These are phyloP conservation scores for Talaromyces thailandensis DNA, from an alignment of 495 filamentous ascomycete genomes.

Conservation along the genomic window DNA sequence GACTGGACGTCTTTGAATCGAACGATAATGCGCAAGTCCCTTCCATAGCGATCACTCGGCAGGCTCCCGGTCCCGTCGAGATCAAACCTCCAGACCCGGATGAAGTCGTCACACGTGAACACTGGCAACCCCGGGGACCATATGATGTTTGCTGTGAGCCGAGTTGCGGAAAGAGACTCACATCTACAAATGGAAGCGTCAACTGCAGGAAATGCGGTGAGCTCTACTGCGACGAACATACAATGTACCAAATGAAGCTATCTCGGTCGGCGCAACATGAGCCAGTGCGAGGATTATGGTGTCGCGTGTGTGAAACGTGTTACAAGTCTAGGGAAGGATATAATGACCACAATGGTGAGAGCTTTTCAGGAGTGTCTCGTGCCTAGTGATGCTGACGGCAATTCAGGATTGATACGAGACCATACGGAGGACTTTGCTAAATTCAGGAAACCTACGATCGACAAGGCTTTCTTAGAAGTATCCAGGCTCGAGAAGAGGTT, in stretches of 20 bases:
- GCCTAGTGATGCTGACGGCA: conserved; percentile 1
- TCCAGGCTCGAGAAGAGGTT: conserved; percentile 84
- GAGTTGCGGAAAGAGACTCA: conserved; percentile 69
- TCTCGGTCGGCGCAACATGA: conserved; percentile 85
- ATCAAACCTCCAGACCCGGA: conserved; percentile 59
- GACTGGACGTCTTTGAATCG: conserved; percentile 94
- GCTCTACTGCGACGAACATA: conserved; percentile 95
- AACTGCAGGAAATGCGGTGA: conserved; percentile 90
- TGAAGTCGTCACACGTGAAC: conserved; percentile 73
- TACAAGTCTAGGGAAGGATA: conserved; percentile 95
- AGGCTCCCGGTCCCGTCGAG: conserved; percentile 9
- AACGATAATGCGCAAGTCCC: conserved; percentile 55
- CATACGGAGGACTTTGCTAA: conserved; percentile 60
- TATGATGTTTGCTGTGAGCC: conserved; percentile 82
- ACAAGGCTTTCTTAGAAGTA: conserved; percentile 75
- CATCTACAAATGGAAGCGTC: conserved; percentile 69
- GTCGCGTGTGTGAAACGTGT: conserved; percentile 92
- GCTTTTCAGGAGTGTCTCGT: background rate
- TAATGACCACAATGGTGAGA: conserved; percentile 64
- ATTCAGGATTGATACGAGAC: conserved; percentile 48
- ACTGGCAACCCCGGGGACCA: conserved; percentile 74
- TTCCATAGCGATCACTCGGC: conserved; percentile 12
- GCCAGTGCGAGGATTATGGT: conserved; percentile 88
- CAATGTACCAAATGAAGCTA: conserved; percentile 99
- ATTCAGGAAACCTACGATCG: conserved; percentile 66